Evolutionary conservation across 2,329 filamentous ascomycete species (phyloP).

Genomic region (Shiraia bambusicola): DNA sequence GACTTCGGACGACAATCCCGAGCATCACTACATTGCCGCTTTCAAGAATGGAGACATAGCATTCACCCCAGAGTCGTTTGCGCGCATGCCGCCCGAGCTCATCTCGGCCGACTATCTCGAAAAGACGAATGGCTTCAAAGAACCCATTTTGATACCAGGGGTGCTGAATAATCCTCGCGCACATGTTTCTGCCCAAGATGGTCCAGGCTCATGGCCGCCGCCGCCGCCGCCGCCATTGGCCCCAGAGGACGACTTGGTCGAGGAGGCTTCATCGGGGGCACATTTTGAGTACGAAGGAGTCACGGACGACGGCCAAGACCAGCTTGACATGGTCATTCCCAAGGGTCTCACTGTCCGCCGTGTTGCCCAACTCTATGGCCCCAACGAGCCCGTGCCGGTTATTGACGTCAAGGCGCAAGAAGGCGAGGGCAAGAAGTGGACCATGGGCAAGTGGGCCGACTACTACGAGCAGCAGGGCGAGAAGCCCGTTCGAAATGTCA

Average conservation of each 20-base stretch:
- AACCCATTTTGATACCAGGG: constrained; percentile 67
- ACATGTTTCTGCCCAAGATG: constrained; percentile 4
- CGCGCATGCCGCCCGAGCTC: constrained; percentile 63
- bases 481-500: constrained; percentile 67
- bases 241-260: constrained; percentile 23
- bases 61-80: constrained; percentile 63
- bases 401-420: constrained; percentile 71
- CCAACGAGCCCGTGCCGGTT: constrained; percentile 63
- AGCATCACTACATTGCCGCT: constrained; percentile 68
- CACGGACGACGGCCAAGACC: constrained; percentile 63
- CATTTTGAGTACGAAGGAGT: constrained; percentile 54
- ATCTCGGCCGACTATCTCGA: constrained; percentile 65
- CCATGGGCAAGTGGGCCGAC: constrained; percentile 66
- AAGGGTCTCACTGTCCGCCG: constrained; percentile 62
- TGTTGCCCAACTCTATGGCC: constrained; percentile 65
- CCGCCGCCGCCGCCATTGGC: not conserved
- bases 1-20: constrained; percentile 63
- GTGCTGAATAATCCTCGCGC: constrained; percentile 62
- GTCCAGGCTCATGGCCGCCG: constrained; percentile 1
- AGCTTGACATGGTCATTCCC: constrained; percentile 68
- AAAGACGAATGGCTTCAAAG: constrained; percentile 62
- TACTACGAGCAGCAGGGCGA: constrained; percentile 65
- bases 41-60: constrained; percentile 66
- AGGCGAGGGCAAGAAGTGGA: constrained; percentile 65
- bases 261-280: constrained; percentile 11